A percentile compares a stretch with the other conserved stretches of the same genome.
phyloP scores from a whole-genome alignment of 805 yeast genomes.

The Yamadazyma scolyti region DNA sequence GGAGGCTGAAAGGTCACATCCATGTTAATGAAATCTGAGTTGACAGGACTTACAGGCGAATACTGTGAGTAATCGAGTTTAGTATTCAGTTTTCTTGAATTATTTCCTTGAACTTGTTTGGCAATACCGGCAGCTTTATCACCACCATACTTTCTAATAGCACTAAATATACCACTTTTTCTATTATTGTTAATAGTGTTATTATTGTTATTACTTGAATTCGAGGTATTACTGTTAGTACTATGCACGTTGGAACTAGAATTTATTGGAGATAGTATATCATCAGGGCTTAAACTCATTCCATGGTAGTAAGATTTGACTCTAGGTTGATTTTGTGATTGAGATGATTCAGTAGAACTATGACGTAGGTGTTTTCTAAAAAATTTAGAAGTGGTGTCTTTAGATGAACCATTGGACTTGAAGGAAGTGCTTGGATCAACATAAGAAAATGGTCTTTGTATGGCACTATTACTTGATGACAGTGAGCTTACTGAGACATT shows the following conservation, averaged over 20 bases:
- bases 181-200: slow-evolving; percentile 8
- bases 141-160: slow-evolving; percentile 37
- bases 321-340: slow-evolving; percentile 6
- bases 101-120: slow-evolving; percentile 20
- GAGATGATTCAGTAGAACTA: slow-evolving; percentile 16
- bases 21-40: too few species aligned
- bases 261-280: slow-evolving; percentile 1
- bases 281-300: slow-evolving; percentile 13
- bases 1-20: slow-evolving; percentile 3
- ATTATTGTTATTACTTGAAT: too few species aligned
- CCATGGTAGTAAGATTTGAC: slow-evolving; percentile 14
- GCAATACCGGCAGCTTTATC: slow-evolving; percentile 37
- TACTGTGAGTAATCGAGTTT: slow-evolving; percentile 5
- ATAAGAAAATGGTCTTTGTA: slow-evolving; percentile 37
- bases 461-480: slow-evolving; percentile 9
- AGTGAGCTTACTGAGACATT: slow-evolving; percentile 14
- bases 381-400: slow-evolving; percentile 32
- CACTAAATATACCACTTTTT: slow-evolving; percentile 36
- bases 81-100: slow-evolving; percentile 6
- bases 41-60: slow-evolving; percentile 15
- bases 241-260: too few species aligned
- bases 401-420: slow-evolving; percentile 15
- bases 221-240: too few species aligned
- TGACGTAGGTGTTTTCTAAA: slow-evolving; percentile 64
- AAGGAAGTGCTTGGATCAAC: slow-evolving; percentile 31